phyloP scores from a whole-genome alignment of 2,329 filamentous ascomycete species.

The Ophiostoma montium region DNA sequence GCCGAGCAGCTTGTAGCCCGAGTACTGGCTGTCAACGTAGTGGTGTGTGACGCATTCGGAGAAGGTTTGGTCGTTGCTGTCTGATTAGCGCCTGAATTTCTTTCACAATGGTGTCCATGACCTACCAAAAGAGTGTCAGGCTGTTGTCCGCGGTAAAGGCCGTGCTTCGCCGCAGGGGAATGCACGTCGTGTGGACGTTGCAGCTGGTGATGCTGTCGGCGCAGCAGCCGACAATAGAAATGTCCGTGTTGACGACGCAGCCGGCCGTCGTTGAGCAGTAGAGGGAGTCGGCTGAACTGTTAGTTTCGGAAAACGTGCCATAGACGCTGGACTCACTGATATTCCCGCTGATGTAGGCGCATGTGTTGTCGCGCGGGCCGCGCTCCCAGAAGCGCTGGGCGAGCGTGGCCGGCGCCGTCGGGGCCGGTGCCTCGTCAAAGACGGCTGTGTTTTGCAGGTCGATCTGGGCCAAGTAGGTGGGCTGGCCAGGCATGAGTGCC shows the following conservation, averaged over 20 bases:
- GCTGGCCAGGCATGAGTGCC: not conserved
- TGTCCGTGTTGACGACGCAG: constrained; percentile 19
- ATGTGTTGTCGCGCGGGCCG: constrained; percentile 18
- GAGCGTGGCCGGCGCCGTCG: constrained; percentile 10
- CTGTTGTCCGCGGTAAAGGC: constrained; percentile 16
- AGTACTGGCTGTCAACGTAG: constrained; percentile 15
- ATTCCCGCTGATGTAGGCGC: constrained; percentile 19
- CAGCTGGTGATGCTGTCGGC: constrained; percentile 9
- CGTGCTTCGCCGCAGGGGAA: constrained; percentile 14
- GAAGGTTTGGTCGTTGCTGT: constrained; percentile 10
- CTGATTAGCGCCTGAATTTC: too few relatives aligned
- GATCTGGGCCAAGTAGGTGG: constrained; percentile 14
- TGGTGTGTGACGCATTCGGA: constrained; percentile 20
- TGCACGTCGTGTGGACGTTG: constrained; percentile 11
- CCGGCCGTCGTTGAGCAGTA: constrained; percentile 17
- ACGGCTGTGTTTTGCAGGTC: not conserved
- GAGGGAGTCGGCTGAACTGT: constrained; percentile 13
- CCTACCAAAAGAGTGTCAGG: constrained; percentile 21
- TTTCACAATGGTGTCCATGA: too few relatives aligned
- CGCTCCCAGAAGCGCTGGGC: constrained; percentile 14
- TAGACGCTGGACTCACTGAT: constrained; percentile 9
- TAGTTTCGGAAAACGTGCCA: not conserved
- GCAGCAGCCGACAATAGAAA: constrained; percentile 21
- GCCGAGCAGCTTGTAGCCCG: constrained; percentile 19
- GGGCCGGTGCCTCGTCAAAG: constrained; percentile 10